Evolutionary conservation across 2,329 filamentous ascomycete species (phyloP).

Genomic region (Domatiomyces globalis): DNA sequence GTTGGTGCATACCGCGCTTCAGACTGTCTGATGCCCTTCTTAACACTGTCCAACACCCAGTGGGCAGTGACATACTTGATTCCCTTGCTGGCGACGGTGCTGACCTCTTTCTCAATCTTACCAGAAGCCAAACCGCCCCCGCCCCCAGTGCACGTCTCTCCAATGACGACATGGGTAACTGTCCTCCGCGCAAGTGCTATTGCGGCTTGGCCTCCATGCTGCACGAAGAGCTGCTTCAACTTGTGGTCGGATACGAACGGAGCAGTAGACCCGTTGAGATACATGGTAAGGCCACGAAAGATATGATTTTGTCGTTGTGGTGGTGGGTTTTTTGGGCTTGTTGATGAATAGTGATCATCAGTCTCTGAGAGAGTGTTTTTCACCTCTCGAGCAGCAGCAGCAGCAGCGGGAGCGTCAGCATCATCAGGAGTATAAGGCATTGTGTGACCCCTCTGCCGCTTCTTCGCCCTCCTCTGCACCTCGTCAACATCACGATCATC

Average conservation of each 20-base stretch:
- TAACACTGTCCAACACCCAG: slow-evolving; percentile 76
- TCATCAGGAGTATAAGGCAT: background rate
- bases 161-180: slow-evolving; percentile 68
- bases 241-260: slow-evolving; percentile 73
- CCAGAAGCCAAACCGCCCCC: slow-evolving; percentile 62
- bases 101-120: slow-evolving; percentile 73
- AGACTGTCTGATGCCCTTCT: slow-evolving; percentile 55
- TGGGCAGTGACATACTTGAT: slow-evolving; percentile 70
- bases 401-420: too few relatives aligned
- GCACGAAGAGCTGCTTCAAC: slow-evolving; percentile 61
- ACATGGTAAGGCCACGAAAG: slow-evolving; percentile 60
- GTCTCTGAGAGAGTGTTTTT: background rate
- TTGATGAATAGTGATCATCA: background rate
- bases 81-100: slow-evolving; percentile 49
- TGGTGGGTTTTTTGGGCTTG: background rate
- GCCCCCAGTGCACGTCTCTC: slow-evolving; percentile 32
- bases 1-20: slow-evolving; percentile 58
- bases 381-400: too few relatives aligned
- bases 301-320: slow-evolving; percentile 31
- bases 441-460: background rate
- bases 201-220: slow-evolving; percentile 59
- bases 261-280: slow-evolving; percentile 76
- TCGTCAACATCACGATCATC: background rate
- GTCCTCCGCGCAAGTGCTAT: slow-evolving; percentile 55
- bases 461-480: background rate